A percentile compares a stretch with the other conserved stretches of the same genome.
phyloP scores from a whole-genome alignment of 768 basidiomycete genomes.

The Kwoniella sp. region DNA sequence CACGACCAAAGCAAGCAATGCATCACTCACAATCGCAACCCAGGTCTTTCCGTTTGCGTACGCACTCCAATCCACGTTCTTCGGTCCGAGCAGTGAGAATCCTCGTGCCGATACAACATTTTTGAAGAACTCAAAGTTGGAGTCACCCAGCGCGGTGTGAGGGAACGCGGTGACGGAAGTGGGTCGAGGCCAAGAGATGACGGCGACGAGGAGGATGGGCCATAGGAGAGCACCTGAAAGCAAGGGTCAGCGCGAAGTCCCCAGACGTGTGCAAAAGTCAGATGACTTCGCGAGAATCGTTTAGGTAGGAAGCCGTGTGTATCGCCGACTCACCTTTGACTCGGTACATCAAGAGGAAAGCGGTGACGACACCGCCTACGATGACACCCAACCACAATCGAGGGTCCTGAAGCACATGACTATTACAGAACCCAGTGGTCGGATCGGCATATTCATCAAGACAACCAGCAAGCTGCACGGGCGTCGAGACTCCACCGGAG shows the following conservation, averaged over 20 bases:
- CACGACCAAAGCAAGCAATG: too few relatives aligned
- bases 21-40: slow-evolving; percentile 70
- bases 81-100: slow-evolving; percentile 43
- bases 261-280: neutral
- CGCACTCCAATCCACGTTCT: slow-evolving; percentile 46
- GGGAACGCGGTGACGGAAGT: slow-evolving; percentile 82
- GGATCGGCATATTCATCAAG: slow-evolving; percentile 58
- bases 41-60: slow-evolving; percentile 72
- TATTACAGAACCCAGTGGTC: slow-evolving; percentile 59
- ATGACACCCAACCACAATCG: slow-evolving; percentile 89
- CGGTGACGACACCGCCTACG: slow-evolving; percentile 76
- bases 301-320: neutral
- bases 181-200: slow-evolving; percentile 85
- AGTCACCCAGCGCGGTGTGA: slow-evolving; percentile 68
- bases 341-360: slow-evolving; percentile 80
- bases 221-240: slow-evolving; percentile 64
- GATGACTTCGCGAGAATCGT: neutral
- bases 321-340: slow-evolving; percentile 66
- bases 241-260: slow-evolving; percentile 1
- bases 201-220: slow-evolving; percentile 76
- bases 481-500: slow-evolving; percentile 70
- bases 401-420: slow-evolving; percentile 69
- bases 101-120: slow-evolving; percentile 65
- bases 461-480: slow-evolving; percentile 79
- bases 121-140: slow-evolving; percentile 80